phyloP scores from a whole-genome alignment of 495 filamentous ascomycete species.

The Trichoderma virens region DNA sequence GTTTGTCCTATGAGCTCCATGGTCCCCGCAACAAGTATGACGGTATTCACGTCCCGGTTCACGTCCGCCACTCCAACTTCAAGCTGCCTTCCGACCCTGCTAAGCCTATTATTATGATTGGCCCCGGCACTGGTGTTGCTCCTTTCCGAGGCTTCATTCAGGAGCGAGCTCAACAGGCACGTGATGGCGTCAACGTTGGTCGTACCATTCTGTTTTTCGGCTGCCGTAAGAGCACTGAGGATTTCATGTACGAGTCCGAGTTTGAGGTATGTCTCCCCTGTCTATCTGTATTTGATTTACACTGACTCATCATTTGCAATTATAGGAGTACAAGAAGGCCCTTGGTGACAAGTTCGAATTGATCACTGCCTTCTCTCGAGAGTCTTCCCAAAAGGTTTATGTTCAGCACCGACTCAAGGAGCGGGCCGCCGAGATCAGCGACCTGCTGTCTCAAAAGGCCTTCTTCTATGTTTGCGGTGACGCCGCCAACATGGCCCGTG shows the following conservation, averaged over 20 bases:
- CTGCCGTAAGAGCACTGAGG: constrained; percentile 74
- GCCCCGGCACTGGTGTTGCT: constrained; percentile 93
- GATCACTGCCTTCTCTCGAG: constrained; percentile 89
- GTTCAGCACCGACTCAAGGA: constrained; percentile 91
- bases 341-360: constrained; percentile 83
- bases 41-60: constrained; percentile 90
- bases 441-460: constrained; percentile 75
- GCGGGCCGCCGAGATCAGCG: constrained; percentile 73
- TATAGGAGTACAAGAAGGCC: constrained; percentile 67
- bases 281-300: neutral
- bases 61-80: constrained; percentile 98
- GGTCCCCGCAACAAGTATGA: constrained; percentile 96
- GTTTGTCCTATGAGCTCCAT: constrained; percentile 78
- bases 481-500: constrained; percentile 95
- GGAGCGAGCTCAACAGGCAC: constrained; percentile 75
- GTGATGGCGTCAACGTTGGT: constrained; percentile 76
- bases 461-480: constrained; percentile 99
- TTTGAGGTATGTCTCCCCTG: constrained; percentile 68
- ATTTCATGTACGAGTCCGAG: constrained; percentile 88
- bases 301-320: neutral
- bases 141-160: constrained; percentile 95
- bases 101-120: constrained; percentile 91
- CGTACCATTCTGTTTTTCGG: constrained; percentile 92
- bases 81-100: constrained; percentile 93
- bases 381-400: constrained; percentile 81